These are phyloP conservation scores for Candida sojae DNA, from an alignment of 1,139 yeast genomes.

Conservation along the genomic window DNA sequence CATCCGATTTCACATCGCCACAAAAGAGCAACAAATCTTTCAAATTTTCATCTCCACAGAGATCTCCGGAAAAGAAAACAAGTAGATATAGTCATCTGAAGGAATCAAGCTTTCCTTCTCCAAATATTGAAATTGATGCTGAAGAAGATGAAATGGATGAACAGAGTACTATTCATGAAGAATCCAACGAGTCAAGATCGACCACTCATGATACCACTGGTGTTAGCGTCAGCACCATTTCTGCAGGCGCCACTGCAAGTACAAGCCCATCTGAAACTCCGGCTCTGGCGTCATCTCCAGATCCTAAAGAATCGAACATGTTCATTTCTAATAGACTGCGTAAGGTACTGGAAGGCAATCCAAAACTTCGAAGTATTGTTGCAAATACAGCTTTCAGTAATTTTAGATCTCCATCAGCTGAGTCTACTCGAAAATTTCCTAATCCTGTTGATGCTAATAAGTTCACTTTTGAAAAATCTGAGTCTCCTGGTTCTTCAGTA, in stretches of 20 bases:
- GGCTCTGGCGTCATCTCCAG: no score
- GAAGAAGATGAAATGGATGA: slow-evolving; percentile 13
- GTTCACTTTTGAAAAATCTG: background rate
- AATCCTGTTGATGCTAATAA: slow-evolving; percentile 3
- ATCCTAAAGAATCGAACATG: background rate
- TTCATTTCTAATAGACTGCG: slow-evolving; percentile 4
- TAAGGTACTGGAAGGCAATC: slow-evolving; percentile 9
- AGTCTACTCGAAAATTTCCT: slow-evolving; percentile 9
- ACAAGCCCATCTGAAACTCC: background rate
- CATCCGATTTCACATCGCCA: slow-evolving; percentile 29
- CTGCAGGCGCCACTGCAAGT: background rate
- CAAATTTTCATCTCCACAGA: slow-evolving; percentile 1
- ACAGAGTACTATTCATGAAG: slow-evolving; percentile 4
- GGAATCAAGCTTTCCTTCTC: slow-evolving; percentile 16
- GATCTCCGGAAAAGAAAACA: slow-evolving; percentile 6
- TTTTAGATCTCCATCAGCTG: slow-evolving; percentile 26
- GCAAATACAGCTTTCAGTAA: slow-evolving; percentile 47
- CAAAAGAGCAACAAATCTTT: slow-evolving; percentile 8
- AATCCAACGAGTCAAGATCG: background rate
- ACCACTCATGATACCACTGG: background rate
- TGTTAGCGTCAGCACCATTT: no score
- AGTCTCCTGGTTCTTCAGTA: background rate
- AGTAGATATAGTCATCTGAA: background rate
- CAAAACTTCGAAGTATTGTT: slow-evolving; percentile 13
- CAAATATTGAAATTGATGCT: slow-evolving; percentile 12